Percentiles rank a stretch among this genome's conserved stretches.
Conservation (phyloP, 139 green algal species). For the Chlamydomonas incerta region DNA sequence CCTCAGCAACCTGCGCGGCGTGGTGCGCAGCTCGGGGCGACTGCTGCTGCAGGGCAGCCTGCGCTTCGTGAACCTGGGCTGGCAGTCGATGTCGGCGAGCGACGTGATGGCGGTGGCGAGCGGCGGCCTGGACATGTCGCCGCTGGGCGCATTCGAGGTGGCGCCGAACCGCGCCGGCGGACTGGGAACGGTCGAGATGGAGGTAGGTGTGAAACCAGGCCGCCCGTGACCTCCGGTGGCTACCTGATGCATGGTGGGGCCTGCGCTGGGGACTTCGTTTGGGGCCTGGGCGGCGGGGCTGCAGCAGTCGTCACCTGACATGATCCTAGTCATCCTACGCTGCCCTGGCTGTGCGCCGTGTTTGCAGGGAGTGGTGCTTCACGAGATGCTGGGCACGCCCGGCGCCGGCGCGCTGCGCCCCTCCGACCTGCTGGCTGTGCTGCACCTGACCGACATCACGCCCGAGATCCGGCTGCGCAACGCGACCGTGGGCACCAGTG, state of each 20-base stretch:
- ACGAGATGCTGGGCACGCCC: background rate
- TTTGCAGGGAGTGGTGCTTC: background rate
- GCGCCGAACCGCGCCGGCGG: background rate
- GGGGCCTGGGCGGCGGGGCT: too few relatives aligned
- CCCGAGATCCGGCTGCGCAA: background rate
- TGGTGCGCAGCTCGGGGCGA: background rate
- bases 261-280: too few relatives aligned
- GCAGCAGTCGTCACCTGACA: too few relatives aligned
- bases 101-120: background rate
- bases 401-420: background rate
- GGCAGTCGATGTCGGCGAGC: background rate
- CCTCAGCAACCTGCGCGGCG: constrained; percentile 3
- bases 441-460: constrained; percentile 20
- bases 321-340: too few relatives aligned
- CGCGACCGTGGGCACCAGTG: background rate
- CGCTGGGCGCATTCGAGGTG: constrained; percentile 5
- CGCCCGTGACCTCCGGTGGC: too few relatives aligned
- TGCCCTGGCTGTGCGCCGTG: background rate
- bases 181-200: background rate
- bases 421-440: background rate
- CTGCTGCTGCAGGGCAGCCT: constrained; percentile 24
- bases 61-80: background rate
- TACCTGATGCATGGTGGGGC: too few relatives aligned
- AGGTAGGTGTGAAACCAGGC: too few relatives aligned
- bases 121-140: background rate